Base-by-base conservation (phyloP, 192 early-diverging fungal species). In the Coemansia sp. region DNA sequence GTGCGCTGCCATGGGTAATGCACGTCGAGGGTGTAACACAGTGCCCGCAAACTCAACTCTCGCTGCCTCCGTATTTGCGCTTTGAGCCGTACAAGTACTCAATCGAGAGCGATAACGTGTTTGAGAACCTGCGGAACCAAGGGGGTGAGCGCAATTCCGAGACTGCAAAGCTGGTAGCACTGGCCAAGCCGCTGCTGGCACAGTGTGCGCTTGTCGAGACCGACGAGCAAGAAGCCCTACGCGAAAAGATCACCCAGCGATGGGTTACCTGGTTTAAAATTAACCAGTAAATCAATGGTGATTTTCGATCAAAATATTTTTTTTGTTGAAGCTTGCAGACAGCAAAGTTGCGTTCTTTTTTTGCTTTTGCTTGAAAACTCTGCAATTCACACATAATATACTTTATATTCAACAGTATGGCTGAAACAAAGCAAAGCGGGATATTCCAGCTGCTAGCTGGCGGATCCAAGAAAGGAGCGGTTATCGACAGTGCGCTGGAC, bases 401-500 rank as follows among this genome's bases (percentile, higher is more conserved):
- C 25, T 29, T 23, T 50, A 50, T 50, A 29, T 3, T 19, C 14
- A 25, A 53, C 24, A 21, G 23, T 23, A 55, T 55, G 53, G 53
- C 53, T 5, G 25, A 55, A 3, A 22, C 22, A 3, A 55, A 55
- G 29, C 54, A 65, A 27, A 71, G 76, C 52, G 70, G 73, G 62
- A 60, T 79, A 8, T 79, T 67, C 29, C 66, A 70, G 71, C 62
- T 79, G 54, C 71, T 79, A 6, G 64, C 72, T 24, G 67, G 67
- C 50, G 63, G 60, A 14, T 65, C 57, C 12, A 63, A 60, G 41
- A 67, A 75, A 27, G 62, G 63, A 4, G 74, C 72, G 48, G 32
- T 68, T 14, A 68, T 88, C 56, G 72, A 85, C 66, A 81, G 64
- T 55, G 67, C 74, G 8, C 57, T 89, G 4, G 87, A 89, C 57